Conservation (phyloP, 805 yeast genomes). For the Saturnispora kantuleensis region DNA sequence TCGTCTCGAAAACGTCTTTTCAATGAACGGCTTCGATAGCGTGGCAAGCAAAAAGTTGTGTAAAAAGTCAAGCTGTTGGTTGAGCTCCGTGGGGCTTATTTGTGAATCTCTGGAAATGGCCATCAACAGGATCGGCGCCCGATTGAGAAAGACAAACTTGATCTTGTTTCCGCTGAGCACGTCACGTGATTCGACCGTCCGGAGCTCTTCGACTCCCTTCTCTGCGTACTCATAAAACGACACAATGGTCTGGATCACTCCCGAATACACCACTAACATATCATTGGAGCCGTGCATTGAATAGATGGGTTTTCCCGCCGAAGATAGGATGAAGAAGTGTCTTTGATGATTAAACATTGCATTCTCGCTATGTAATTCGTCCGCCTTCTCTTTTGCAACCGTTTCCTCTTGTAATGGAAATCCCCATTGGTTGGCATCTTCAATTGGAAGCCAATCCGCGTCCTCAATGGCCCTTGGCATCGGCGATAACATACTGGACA, state of each 20-base stretch:
- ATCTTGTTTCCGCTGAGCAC: slow-evolving; percentile 23
- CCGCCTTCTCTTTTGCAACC: slow-evolving; percentile 20
- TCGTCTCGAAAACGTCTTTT: slow-evolving; percentile 55
- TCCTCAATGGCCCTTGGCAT: neutral
- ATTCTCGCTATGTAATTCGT: slow-evolving; percentile 20
- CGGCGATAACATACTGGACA: slow-evolving; percentile 4
- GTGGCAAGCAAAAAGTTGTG: slow-evolving; percentile 76
- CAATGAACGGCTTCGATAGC: slow-evolving; percentile 69
- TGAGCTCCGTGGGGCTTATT: slow-evolving; percentile 34
- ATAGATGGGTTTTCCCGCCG: slow-evolving; percentile 85
- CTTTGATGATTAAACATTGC: slow-evolving; percentile 34
- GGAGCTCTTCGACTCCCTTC: slow-evolving; percentile 29
- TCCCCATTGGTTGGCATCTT: neutral
- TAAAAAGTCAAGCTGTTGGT: slow-evolving; percentile 58
- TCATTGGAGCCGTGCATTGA: slow-evolving; percentile 68
- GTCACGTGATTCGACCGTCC: slow-evolving; percentile 40
- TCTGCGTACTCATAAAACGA: slow-evolving; percentile 48
- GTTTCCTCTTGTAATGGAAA: slow-evolving; percentile 12
- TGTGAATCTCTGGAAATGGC: slow-evolving; percentile 56
- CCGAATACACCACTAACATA: slow-evolving; percentile 59
- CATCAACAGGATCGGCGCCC: slow-evolving; percentile 62
- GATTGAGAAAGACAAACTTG: slow-evolving; percentile 48
- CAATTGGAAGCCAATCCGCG: neutral
- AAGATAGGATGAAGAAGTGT: slow-evolving; percentile 69
- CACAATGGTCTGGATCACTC: slow-evolving; percentile 70